Evolutionary conservation across 345 rosid genomes (phyloP), one percentile per base, ranked within the genome.

Genomic region (Ceriops zippeliana): DNA sequence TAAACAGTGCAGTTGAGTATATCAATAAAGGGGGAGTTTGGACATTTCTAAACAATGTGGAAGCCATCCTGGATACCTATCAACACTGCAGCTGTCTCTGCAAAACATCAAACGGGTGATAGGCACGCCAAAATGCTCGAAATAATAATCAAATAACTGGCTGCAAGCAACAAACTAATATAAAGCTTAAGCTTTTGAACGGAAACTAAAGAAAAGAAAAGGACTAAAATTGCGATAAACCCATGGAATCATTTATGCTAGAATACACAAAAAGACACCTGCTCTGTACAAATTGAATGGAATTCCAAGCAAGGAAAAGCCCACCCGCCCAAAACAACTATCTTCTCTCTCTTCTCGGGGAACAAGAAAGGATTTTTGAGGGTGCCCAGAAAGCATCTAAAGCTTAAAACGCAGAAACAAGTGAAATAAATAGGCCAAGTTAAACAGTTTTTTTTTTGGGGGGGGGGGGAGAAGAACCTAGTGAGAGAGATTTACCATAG

Each of bases 31-130:
- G 83, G 70, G 76, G 78, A 58, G 77, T 59, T 62, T 81, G 97
- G 63, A 91, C 60, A 59, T 81, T 83, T 74, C 83, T 88, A 7
- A 85, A 73, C 63, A 93, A 65, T 52, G 81, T 62, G 52, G 81
- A 90, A 68, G 89, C 88, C 98, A 90, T 93, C 79, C 83, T 11
- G n/a, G 35, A 19, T 26, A 75, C 54, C 69, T 60, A 21, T 61
- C 27, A 72, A 24, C 35, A 34, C 58, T 60, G 72, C 34, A 13
- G 54, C 37, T 52, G 57, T 46, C 61, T 61, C 81, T 65, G 83
- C 83, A 74, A 73, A 72, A 57, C 65, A 79, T 75, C 81, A 75
- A 82, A 80, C 67, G 63, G 62, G 70, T 66, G 6, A 54, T 71
- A 53, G 60, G 74, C 77, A 76, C 58, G 57, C 62, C 24, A 20